A percentile compares a stretch with the other conserved stretches of the same genome.
Conservation (phyloP, 2,329 filamentous ascomycete species). For the Paramyrothecium sp. region DNA sequence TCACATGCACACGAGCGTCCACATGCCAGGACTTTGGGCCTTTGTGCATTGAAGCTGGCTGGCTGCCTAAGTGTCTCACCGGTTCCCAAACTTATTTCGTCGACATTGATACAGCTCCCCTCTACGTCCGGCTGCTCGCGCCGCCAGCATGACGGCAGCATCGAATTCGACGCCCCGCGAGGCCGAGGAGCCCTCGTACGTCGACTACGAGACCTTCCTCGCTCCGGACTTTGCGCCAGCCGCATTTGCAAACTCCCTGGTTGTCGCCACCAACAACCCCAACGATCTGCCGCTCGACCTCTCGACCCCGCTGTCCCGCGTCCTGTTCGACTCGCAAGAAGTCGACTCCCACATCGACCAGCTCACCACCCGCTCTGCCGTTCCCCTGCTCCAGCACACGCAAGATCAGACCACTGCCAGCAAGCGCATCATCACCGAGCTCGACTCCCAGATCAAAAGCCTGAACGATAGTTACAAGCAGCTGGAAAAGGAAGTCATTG, state of each 20-base stretch:
- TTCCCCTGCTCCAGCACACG: constrained; percentile 79
- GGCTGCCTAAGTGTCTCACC: no score
- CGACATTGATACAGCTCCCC: no score
- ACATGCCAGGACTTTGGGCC: no score
- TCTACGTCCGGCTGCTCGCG: no score
- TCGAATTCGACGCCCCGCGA: constrained; percentile 1
- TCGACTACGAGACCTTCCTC: constrained; percentile 93
- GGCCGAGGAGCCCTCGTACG: constrained; percentile 73
- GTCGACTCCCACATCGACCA: constrained; percentile 94
- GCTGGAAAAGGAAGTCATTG: constrained; percentile 81
- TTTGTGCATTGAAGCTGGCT: no score
- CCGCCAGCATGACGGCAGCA: constrained; percentile 4
- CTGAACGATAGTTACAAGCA: constrained; percentile 84
- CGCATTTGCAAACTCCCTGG: constrained; percentile 83
- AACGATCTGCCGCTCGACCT: constrained; percentile 89
- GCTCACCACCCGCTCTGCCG: constrained; percentile 79
- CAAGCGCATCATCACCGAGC: constrained; percentile 67
- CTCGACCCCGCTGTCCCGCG: constrained; percentile 86
- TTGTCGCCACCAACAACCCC: constrained; percentile 87
- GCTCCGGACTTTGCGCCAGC: constrained; percentile 78
- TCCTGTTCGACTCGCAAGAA: constrained; percentile 95
- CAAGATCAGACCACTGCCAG: constrained; percentile 71
- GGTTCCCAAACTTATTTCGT: no score
- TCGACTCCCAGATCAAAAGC: constrained; percentile 76
- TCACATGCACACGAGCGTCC: no score